Evolutionary conservation across 2,329 filamentous ascomycete species (phyloP).

Genomic region (Colletotrichum paranaense): DNA sequence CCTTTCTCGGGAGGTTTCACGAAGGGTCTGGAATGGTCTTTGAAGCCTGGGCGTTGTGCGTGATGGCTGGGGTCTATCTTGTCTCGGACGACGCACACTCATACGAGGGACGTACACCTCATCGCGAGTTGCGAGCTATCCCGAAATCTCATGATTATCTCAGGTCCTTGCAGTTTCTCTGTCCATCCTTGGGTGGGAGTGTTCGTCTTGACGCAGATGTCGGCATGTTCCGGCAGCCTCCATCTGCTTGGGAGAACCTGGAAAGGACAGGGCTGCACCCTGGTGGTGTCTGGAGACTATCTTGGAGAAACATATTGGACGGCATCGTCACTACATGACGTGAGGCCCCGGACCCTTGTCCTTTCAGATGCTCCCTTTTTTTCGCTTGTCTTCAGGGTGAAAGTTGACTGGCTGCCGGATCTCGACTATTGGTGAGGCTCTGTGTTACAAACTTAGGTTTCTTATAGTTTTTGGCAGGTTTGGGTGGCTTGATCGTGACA

Average conservation of each 20-base stretch:
- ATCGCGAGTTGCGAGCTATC: background rate
- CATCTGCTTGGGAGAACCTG: background rate
- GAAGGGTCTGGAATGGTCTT: constrained; percentile 25
- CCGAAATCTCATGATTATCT: too few relatives aligned
- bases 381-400: background rate
- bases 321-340: background rate
- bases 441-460: background rate
- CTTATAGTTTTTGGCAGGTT: too few relatives aligned
- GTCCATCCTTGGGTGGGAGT: background rate
- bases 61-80: background rate
- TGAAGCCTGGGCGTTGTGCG: background rate
- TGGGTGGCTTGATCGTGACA: too few relatives aligned
- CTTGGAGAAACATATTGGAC: background rate
- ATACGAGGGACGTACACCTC: background rate
- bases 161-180: background rate
- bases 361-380: background rate
- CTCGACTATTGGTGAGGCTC: too few relatives aligned
- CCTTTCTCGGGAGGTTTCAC: constrained; percentile 7
- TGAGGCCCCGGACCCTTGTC: background rate
- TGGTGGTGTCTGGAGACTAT: background rate
- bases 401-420: background rate
- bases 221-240: constrained; percentile 6
- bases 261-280: constrained; percentile 10
- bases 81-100: background rate
- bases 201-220: constrained; percentile 6